Evolutionary conservation across 352 stramenopile genomes (phyloP), one percentile per base, ranked within the genome.

Genomic region (Globisporangium middletonii): DNA sequence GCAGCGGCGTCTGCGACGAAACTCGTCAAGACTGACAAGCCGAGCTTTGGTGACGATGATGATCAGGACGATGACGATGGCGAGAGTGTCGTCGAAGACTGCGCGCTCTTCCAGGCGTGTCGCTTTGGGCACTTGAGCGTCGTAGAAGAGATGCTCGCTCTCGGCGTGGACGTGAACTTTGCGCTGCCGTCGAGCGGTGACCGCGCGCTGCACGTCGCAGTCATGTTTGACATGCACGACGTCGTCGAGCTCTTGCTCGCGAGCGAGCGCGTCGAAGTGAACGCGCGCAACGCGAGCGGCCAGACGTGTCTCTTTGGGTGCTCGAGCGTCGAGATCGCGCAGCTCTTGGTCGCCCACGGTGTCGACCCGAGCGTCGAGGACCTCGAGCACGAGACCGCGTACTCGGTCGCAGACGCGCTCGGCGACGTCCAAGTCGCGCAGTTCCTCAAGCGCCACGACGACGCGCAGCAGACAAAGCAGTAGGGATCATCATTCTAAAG

Each of bases 241-340:
- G 77, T 94, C n/a, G 82, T 89, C 27, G 69, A 89, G 60, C 59
- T 89, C 38, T 65, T 94, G 45, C 62, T 85, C 43, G 59, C 65
- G 23, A 75, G 68, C 50, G 66, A 79, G 46, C 57, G 66, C 41
- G 70, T 88, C 56, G 53, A 88, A 23, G 60, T 94, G 48, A 92
- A 89, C 59, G 85, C 72, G 3, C 62, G 71, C 53, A 92, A 94
- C 65, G 58, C 72, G 26, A 81, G 71, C 41, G 79, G 75, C 16
- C 83, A 94, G 63, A 92, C 82, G 47, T 91, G 81, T 52, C 68
- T 91, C 4, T 94, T 94, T 45, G 82, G 84, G 35, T 92, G 84
- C 65, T 92, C 80, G 19, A 84, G 81, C 50, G 57, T 86, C 56
- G 77, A 89, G 42, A 59, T 94, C 49, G 79, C 81, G 26, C 65